A percentile compares a stretch with the other conserved stretches of the same genome.
Conservation (phyloP, 306 rosid genomes). For the Hippophae gyantsensis region DNA sequence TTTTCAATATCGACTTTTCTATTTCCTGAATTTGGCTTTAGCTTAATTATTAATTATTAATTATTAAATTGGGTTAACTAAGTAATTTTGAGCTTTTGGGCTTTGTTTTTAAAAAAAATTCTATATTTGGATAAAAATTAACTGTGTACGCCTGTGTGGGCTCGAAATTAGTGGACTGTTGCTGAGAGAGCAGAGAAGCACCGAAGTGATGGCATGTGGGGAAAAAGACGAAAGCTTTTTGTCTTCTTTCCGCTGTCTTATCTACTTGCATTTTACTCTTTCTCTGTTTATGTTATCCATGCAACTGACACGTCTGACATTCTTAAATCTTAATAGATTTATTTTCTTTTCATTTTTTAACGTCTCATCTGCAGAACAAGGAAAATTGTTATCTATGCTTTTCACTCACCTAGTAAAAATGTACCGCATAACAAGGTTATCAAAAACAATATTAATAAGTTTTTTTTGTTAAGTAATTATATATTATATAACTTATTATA, state of each 20-base stretch:
- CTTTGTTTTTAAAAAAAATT: too few species aligned
- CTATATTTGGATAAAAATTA: background rate
- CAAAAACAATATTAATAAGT: too few species aligned
- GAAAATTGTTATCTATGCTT: too few species aligned
- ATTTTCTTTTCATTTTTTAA: too few species aligned
- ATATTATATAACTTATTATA: too few species aligned
- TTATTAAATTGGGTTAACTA: background rate
- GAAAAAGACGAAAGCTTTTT: slow-evolving; percentile 1
- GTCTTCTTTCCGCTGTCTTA: slow-evolving; percentile 26
- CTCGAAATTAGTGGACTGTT: slow-evolving; percentile 4
- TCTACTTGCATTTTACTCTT: slow-evolving; percentile 16
- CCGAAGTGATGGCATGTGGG: slow-evolving; percentile 8
- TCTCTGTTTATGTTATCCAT: slow-evolving; percentile 5
- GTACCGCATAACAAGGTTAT: too few species aligned
- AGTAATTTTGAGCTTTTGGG: background rate
- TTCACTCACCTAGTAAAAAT: too few species aligned
- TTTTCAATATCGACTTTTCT: slow-evolving; percentile 29
- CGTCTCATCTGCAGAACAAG: too few species aligned
- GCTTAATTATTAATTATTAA: background rate
- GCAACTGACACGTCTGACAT: slow-evolving; percentile 20
- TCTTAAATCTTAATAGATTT: slow-evolving; percentile 17
- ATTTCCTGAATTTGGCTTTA: slow-evolving; percentile 3
- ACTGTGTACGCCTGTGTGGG: background rate
- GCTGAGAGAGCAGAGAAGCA: background rate
- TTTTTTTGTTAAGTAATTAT: too few species aligned